Evolutionary conservation across 2,329 filamentous ascomycete species (phyloP).

Genomic region (Aureobasidium uvarum): DNA sequence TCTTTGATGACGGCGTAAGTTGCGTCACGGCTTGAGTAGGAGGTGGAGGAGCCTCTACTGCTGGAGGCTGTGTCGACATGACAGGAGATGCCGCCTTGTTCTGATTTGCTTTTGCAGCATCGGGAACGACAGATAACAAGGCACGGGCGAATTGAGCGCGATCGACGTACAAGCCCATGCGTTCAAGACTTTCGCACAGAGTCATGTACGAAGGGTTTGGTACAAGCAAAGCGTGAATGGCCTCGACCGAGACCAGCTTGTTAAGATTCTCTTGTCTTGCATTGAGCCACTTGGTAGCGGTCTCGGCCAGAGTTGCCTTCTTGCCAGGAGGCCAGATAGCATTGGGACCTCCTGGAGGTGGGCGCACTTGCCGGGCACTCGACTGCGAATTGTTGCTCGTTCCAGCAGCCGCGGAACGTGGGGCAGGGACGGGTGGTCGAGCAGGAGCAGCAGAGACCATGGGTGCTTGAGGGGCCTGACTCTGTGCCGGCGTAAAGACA

Average conservation of each 20-base stretch:
- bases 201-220: slow-evolving; percentile 56
- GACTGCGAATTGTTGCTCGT: not conserved
- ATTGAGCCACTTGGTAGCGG: slow-evolving; percentile 51
- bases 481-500: not conserved
- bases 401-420: slow-evolving; percentile 2
- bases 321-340: slow-evolving; percentile 51
- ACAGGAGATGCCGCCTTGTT: slow-evolving; percentile 16
- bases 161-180: slow-evolving; percentile 51
- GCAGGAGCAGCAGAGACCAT: not conserved
- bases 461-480: slow-evolving; percentile 4
- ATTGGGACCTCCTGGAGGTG: not conserved
- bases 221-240: slow-evolving; percentile 51
- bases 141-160: slow-evolving; percentile 54
- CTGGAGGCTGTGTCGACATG: slow-evolving; percentile 13
- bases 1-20: not conserved
- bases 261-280: slow-evolving; percentile 43
- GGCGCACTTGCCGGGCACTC: not conserved
- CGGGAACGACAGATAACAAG: slow-evolving; percentile 49
- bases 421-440: slow-evolving; percentile 3
- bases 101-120: slow-evolving; percentile 37
- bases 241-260: slow-evolving; percentile 41
- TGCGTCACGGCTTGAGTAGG: not conserved
- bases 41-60: not conserved
- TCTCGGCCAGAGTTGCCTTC: slow-evolving; percentile 51
- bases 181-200: slow-evolving; percentile 55